Conservation (phyloP, 345 rosid genomes). For the Barbarea vulgaris region DNA sequence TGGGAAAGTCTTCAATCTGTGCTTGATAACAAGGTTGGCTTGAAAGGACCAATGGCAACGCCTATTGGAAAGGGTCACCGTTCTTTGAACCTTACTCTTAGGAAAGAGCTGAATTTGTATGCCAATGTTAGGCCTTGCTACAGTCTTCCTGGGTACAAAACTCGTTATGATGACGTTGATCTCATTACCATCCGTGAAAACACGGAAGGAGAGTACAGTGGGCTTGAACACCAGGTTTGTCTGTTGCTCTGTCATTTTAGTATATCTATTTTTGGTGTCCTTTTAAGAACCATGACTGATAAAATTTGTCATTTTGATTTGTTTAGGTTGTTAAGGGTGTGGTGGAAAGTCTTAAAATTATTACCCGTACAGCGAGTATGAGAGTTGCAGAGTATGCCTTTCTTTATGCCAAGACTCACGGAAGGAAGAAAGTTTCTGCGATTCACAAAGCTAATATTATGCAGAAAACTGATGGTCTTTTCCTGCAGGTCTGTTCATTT, state of each 20-base stretch:
- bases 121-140: constrained; percentile 97
- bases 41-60: constrained; percentile 99
- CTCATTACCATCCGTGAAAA: constrained; percentile 95
- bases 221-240: constrained; percentile 92
- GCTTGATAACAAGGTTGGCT: constrained; percentile 64
- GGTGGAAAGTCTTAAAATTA: constrained; percentile 94
- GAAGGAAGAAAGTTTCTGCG: not conserved
- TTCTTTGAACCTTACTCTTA: constrained; percentile 83
- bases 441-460: not conserved
- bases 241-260: constrained; percentile 12
- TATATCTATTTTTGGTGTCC: not conserved
- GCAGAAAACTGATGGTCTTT: not conserved
- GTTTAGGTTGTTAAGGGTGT: constrained; percentile 93
- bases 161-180: constrained; percentile 85
- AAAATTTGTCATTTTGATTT: constrained; percentile 10
- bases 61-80: constrained; percentile 99
- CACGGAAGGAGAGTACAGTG: constrained; percentile 99
- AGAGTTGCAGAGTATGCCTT: constrained; percentile 50
- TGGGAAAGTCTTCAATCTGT: constrained; percentile 98
- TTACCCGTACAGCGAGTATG: constrained; percentile 91
- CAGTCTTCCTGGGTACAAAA: constrained; percentile 93
- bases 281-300: not conserved
- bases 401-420: not conserved
- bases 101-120: constrained; percentile 92
- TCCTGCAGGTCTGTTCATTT: not conserved